These are phyloP conservation scores for Nannochloropsis gaditana DNA, from an alignment of 108 stramenopile species.

Conservation along the genomic window DNA sequence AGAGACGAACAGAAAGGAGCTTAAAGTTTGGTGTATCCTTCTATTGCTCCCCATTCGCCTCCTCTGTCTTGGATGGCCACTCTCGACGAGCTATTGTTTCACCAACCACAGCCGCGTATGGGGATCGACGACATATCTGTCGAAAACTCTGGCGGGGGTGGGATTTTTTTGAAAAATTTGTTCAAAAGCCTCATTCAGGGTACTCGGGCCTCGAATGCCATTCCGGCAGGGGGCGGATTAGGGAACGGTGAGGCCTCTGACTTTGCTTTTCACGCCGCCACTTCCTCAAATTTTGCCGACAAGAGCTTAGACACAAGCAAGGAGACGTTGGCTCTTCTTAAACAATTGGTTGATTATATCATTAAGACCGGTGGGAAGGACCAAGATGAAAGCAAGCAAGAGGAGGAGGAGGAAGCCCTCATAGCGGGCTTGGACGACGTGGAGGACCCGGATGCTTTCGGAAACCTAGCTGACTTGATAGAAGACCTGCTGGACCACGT, in stretches of 20 bases:
- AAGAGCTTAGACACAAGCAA: slow-evolving; percentile 31
- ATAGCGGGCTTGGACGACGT: slow-evolving; percentile 34
- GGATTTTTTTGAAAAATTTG: slow-evolving; percentile 31
- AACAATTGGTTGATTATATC: slow-evolving; percentile 37
- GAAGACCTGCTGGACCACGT: slow-evolving; percentile 40
- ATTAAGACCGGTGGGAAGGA: slow-evolving; percentile 28
- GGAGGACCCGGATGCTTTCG: slow-evolving; percentile 40
- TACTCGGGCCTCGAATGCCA: slow-evolving; percentile 47
- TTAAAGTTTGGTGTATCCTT: too few relatives aligned
- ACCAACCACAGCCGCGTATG: background rate
- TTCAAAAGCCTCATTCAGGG: slow-evolving; percentile 41
- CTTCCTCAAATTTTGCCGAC: slow-evolving; percentile 34
- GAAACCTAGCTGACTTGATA: slow-evolving; percentile 36
- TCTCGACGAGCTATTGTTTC: background rate
- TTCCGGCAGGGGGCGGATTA: slow-evolving; percentile 29
- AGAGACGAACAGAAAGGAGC: too few relatives aligned
- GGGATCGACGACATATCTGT: background rate
- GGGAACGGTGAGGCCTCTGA: slow-evolving; percentile 21
- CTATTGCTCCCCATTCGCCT: too few relatives aligned
- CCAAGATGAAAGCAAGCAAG: slow-evolving; percentile 30
- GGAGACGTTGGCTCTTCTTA: slow-evolving; percentile 30
- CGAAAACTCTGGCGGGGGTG: background rate
- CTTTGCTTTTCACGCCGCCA: background rate
- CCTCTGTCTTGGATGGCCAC: background rate
- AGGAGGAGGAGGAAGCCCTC: slow-evolving; percentile 31